A percentile compares a stretch with the other conserved stretches of the same genome.
phyloP scores from a whole-genome alignment of 352 stramenopile species.

The Phytophthora pluvialis region DNA sequence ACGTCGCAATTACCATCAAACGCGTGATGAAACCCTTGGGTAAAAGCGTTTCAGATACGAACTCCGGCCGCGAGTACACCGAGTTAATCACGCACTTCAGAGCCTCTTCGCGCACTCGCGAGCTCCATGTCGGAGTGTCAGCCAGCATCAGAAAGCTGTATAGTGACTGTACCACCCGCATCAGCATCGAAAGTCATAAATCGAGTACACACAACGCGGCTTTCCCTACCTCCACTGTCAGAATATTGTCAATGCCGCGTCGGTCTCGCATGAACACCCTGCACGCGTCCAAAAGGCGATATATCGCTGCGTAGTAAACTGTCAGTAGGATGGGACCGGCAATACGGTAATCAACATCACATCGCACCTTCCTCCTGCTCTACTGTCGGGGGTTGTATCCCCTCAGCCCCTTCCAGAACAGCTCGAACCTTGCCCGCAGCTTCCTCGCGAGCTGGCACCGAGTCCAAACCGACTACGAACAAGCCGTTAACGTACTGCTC shows the following conservation, averaged over 20 bases:
- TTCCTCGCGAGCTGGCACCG: slow-evolving; percentile 22
- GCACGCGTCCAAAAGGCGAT: slow-evolving; percentile 45
- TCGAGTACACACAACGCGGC: background rate
- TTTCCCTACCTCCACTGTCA: slow-evolving; percentile 47
- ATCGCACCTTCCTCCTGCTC: slow-evolving; percentile 31
- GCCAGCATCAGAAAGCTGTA: slow-evolving; percentile 41
- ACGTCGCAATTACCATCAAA: slow-evolving; percentile 39
- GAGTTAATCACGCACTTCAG: slow-evolving; percentile 79
- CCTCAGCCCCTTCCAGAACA: slow-evolving; percentile 14
- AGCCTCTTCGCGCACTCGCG: slow-evolving; percentile 48
- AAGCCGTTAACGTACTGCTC: background rate
- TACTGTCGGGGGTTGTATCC: slow-evolving; percentile 8
- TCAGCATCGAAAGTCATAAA: slow-evolving; percentile 1
- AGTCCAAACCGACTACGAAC: slow-evolving; percentile 27
- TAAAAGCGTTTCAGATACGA: slow-evolving; percentile 46
- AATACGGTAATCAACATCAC: background rate
- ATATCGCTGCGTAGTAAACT: slow-evolving; percentile 1
- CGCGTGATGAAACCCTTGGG: slow-evolving; percentile 28
- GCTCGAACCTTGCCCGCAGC: slow-evolving; percentile 16
- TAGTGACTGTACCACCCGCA: slow-evolving; percentile 32
- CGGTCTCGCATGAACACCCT: slow-evolving; percentile 77
- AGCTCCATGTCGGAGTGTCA: slow-evolving; percentile 20
- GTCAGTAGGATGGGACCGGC: background rate
- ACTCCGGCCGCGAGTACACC: slow-evolving; percentile 63
- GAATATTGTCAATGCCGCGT: slow-evolving; percentile 58